Conservation (phyloP, 345 rosid genomes). For the Erysimum cheiranthoides region DNA sequence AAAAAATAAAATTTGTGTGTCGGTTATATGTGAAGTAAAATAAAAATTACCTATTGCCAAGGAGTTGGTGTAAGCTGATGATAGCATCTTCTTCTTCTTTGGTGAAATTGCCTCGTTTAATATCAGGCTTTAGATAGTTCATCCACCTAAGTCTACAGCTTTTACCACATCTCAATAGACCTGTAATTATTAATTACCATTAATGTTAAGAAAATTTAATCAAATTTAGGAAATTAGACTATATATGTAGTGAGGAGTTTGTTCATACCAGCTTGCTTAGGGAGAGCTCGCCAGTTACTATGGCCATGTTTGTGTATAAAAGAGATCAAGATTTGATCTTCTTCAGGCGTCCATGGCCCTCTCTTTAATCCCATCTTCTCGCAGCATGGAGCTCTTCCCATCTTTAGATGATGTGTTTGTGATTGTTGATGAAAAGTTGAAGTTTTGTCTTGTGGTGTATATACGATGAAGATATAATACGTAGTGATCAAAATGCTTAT, state of each 20-base stretch:
- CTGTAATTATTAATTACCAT: constrained; percentile 43
- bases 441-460: constrained; percentile 2
- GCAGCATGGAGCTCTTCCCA: constrained; percentile 95
- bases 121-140: constrained; percentile 78
- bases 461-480: constrained; percentile 9
- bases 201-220: neutral
- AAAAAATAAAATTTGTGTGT: neutral
- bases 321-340: constrained; percentile 67
- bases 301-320: constrained; percentile 66
- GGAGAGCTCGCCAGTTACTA: constrained; percentile 74
- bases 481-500: neutral
- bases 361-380: constrained; percentile 79
- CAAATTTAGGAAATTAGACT: neutral
- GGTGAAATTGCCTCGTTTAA: constrained; percentile 85
- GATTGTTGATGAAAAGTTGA: neutral
- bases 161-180: constrained; percentile 78
- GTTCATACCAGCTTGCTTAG: constrained; percentile 77
- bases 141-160: constrained; percentile 84
- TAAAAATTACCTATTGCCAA: constrained; percentile 62
- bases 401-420: constrained; percentile 38
- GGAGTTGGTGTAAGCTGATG: constrained; percentile 64
- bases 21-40: neutral
- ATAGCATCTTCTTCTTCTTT: constrained; percentile 77
- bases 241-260: neutral
- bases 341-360: constrained; percentile 81